phyloP scores from a whole-genome alignment of 192 early-diverging fungal species.

The Umbelopsis vinacea region DNA sequence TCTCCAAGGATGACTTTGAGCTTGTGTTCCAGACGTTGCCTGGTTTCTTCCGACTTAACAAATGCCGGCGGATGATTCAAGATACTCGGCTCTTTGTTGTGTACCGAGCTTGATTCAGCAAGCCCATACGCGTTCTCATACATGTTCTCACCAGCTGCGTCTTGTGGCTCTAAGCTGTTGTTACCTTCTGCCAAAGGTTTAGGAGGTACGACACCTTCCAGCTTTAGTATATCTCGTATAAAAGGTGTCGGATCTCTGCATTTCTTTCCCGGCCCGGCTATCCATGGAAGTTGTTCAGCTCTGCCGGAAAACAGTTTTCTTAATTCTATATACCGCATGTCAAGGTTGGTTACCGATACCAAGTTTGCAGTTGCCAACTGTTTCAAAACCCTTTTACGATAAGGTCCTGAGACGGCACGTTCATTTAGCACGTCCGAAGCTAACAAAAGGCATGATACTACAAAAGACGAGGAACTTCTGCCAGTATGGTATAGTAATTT shows the following conservation, averaged over 20 bases:
- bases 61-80: no score
- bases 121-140: neutral
- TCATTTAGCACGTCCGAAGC: slow-evolving; percentile 9
- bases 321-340: neutral
- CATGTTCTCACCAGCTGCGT: neutral
- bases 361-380: neutral
- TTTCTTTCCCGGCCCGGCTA: neutral
- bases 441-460: neutral
- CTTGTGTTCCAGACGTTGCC: no score
- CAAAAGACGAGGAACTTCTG: neutral
- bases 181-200: no score
- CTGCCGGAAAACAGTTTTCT: neutral
- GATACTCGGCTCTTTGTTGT: no score
- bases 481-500: neutral
- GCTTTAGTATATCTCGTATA: neutral
- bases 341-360: neutral
- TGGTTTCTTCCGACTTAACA: no score
- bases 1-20: no score
- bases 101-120: no score
- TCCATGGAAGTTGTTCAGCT: neutral
- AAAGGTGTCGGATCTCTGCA: neutral
- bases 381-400: neutral
- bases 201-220: neutral
- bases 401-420: neutral
- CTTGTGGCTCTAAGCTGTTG: neutral